Evolutionary conservation across 148 eudicot genomes (phyloP).

Genomic region (Drosera capensis): DNA sequence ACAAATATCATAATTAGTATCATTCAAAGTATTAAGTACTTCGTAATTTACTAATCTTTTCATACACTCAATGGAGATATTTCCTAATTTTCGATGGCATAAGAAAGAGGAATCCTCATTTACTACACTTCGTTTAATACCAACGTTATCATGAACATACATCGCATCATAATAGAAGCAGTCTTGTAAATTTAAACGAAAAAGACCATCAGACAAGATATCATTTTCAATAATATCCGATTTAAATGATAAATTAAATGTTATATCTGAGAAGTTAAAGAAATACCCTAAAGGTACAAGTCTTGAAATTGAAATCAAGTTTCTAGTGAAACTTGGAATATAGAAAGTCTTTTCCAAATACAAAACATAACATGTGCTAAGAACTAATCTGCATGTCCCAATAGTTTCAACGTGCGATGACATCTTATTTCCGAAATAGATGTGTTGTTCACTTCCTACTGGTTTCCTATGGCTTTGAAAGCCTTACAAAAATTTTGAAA

Average conservation of each 20-base stretch:
- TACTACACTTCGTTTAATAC: background rate
- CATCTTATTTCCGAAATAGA: slow-evolving; percentile 8
- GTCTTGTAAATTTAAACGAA: background rate
- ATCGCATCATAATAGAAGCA: background rate
- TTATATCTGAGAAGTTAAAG: background rate
- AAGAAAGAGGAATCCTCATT: slow-evolving; percentile 1
- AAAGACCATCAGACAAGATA: slow-evolving; percentile 1
- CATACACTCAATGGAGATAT: slow-evolving; percentile 1
- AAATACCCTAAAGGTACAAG: background rate
- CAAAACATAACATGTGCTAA: no score
- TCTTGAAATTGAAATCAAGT: background rate
- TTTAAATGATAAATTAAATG: background rate
- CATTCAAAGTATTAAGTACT: slow-evolving; percentile 1
- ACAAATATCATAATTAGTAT: background rate
- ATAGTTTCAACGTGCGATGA: slow-evolving; percentile 5
- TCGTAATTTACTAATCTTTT: background rate
- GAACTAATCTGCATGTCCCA: no score
- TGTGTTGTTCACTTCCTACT: slow-evolving; percentile 1
- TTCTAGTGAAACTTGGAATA: background rate
- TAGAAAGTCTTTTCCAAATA: no score
- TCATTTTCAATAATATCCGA: background rate
- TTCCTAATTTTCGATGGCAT: slow-evolving; percentile 5
- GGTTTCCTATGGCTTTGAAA: slow-evolving; percentile 6
- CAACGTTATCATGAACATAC: slow-evolving; percentile 1
- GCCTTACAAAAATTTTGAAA: slow-evolving; percentile 5